Base-by-base conservation (phyloP, 345 rosid species). In the Rhodamnia argentea region DNA sequence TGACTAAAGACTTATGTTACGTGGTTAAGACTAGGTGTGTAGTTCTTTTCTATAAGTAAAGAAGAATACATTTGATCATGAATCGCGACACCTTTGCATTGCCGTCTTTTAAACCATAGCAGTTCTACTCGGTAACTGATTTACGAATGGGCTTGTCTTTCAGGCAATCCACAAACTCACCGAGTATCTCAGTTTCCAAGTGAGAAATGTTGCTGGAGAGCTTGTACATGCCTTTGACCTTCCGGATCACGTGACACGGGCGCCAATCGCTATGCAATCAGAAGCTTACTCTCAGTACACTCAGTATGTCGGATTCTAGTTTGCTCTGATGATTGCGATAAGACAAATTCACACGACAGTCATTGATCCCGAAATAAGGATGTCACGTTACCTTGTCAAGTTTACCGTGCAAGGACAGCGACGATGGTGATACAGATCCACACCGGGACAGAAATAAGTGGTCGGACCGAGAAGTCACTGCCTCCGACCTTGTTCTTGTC, bases 151-250 rank as follows among this genome's bases (percentile, higher is more conserved):
- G 47, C 81, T 70, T 1, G 26, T 70, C 81, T 84, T 82, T 15
- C 92, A 96, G 98, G 99, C 99, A 52, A 96, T 98, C 89, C 99
- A 96, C 91, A 98, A 96, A 88, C 95, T 95, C 83, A 55, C 96
- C 0, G 98, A 96, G 83, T 93, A 95, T 87, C 89, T 98, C 88
- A 90, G 99, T 90, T 98, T 93, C 90, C 99, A 96, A 91, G 98
- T 96, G 76, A 91, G 96, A 83, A 98, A 91, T 86, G 92, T 96
- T 26, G 96, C 99, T 0, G 88, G 95, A 84, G 99, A 98, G 85
- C 94, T 98, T 44, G 89, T 96, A 32, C 96, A 96, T 47, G 98
- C 98, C 27, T 95, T 98, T 51, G 96, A 95, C 88, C 91, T 96
- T 86, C 98, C 98, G 0, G 95, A 95, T 87, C 90, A 92, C 2